These are phyloP conservation scores for Hysterangium stoloniferum DNA, from an alignment of 768 basidiomycete species.

Conservation along the genomic window DNA sequence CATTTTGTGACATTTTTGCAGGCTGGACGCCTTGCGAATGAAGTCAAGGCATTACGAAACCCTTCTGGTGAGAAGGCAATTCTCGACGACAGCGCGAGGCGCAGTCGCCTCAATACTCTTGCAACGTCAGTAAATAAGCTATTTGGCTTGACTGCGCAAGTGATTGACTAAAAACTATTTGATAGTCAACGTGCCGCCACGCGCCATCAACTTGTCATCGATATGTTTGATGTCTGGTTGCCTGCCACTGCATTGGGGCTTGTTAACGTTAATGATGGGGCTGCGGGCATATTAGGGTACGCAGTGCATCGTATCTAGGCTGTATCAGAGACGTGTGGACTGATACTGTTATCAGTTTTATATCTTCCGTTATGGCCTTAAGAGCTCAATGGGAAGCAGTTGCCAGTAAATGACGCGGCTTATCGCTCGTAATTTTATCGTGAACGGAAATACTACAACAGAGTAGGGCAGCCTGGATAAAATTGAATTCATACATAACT, in stretches of 20 bases:
- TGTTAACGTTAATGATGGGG: constrained; percentile 73
- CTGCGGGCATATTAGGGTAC: constrained; percentile 80
- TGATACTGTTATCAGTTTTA: constrained; percentile 37
- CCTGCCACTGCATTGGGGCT: constrained; percentile 78
- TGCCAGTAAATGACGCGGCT: background rate
- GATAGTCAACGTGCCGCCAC: constrained; percentile 54
- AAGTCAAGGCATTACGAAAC: constrained; percentile 45
- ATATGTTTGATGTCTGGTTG: constrained; percentile 82
- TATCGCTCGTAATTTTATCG: too few relatives aligned
- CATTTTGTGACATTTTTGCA: constrained; percentile 19
- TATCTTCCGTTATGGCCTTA: constrained; percentile 64
- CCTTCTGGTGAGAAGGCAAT: constrained; percentile 45
- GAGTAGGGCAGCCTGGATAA: too few relatives aligned
- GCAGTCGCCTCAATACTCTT: constrained; percentile 9
- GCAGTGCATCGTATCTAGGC: constrained; percentile 21
- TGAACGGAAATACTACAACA: too few relatives aligned
- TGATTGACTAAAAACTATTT: constrained; percentile 12
- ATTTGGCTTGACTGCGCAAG: background rate
- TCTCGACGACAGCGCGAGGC: constrained; percentile 14
- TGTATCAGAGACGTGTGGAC: constrained; percentile 7
- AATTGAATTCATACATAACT: too few relatives aligned
- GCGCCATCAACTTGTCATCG: constrained; percentile 76
- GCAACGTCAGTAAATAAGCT: constrained; percentile 31
- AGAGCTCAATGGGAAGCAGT: constrained; percentile 59
- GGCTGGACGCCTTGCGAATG: constrained; percentile 55